Conservation (phyloP, 805 yeast genomes). For the Zygotorulaspora florentina region DNA sequence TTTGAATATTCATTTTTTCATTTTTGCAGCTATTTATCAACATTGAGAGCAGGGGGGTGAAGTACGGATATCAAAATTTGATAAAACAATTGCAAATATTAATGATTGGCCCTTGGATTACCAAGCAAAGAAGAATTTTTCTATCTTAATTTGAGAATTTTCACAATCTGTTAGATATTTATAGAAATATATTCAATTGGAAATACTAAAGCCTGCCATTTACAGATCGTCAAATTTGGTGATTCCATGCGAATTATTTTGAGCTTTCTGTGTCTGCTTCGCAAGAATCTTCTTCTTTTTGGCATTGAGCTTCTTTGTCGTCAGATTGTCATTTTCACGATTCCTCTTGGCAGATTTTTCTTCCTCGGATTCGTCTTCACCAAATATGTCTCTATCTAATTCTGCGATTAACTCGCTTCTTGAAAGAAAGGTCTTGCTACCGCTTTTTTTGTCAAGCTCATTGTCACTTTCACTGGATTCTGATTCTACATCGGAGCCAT, state of each 20-base stretch:
- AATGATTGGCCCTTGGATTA: too few relatives aligned
- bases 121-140: too few relatives aligned
- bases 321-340: background rate
- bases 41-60: too few relatives aligned
- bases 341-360: conserved; percentile 16
- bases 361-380: conserved; percentile 14
- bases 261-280: conserved; percentile 29
- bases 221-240: conserved; percentile 58
- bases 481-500: conserved; percentile 15
- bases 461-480: conserved; percentile 20
- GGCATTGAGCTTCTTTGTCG: conserved; percentile 5
- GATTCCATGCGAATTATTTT: conserved; percentile 60
- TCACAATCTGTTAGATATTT: background rate
- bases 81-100: too few relatives aligned
- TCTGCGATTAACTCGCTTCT: conserved; percentile 33
- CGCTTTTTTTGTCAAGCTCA: conserved; percentile 12
- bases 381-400: conserved; percentile 27
- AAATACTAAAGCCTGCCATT: too few relatives aligned
- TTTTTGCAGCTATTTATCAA: too few relatives aligned
- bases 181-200: background rate
- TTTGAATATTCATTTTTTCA: background rate
- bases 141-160: too few relatives aligned
- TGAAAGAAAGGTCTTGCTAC: conserved; percentile 14
- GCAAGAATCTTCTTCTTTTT: conserved; percentile 8
- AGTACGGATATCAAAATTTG: too few relatives aligned